Base-by-base conservation (phyloP, 2,329 filamentous ascomycete genomes). In the Penicillium sp. region DNA sequence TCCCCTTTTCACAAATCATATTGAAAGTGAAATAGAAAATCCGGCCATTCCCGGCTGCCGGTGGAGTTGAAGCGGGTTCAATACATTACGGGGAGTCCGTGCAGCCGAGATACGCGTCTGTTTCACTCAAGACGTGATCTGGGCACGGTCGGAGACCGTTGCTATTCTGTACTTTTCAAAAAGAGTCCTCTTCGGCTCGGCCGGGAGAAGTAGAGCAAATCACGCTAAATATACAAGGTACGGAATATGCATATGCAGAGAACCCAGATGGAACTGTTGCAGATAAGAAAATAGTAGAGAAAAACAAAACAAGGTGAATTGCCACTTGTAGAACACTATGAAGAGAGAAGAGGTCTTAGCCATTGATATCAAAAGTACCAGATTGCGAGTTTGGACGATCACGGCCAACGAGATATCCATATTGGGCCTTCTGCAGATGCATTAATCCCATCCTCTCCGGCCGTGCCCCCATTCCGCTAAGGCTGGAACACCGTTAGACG, bases 41-140 rank as follows among this genome's bases (percentile, higher is more conserved):
- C 43, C 65, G 61, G 66, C 55, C 65, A 68, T 66, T 68, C 61
- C 64, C 64, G 65, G 65, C 23, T 44, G 23, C 12, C 53, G n/a
- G 60, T 68, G 59, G 57, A 53, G 54, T 57, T 62, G 60, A 59
- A 58, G 60, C 36, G 42, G 50, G 49, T 44, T 51, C 29, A 44
- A 36, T 44, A 44, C 42, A 44, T 7, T 36, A 27, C 44, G 44
- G 45, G 49, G 49, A 62, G 70, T 71, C 70, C 68, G 70, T 73
- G 71, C 71, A 71, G 69, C 66, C 62, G 66, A 68, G 61, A 70
- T 71, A 73, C 68, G 70, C 69, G 68, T 71, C 63, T 70, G 68
- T 70, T 70, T 71, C 69, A 69, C 59, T 61, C 55, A 35, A 45
- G 53, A 36, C 55, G 45, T 61, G 55, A 57, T 58, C 61, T 58